Evolutionary conservation across 768 basidiomycete species (phyloP).

Genomic region (Suillus discolor): DNA sequence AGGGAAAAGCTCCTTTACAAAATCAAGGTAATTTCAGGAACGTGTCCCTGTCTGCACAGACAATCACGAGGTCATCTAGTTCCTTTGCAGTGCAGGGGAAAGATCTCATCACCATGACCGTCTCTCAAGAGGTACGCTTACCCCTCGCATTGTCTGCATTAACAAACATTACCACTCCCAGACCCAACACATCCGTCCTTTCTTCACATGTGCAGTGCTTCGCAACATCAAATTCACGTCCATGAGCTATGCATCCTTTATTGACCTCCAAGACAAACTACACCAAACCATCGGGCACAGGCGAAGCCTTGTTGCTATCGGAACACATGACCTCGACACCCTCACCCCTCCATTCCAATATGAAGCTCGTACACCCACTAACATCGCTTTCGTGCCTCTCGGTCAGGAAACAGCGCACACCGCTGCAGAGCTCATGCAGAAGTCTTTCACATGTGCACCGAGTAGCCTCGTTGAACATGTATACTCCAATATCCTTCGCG

Average conservation of each 20-base stretch:
- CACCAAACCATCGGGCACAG: slow-evolving; percentile 94
- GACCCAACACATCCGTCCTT: slow-evolving; percentile 84
- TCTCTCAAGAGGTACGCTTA: slow-evolving; percentile 68
- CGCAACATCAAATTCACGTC: slow-evolving; percentile 89
- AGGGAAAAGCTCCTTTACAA: too few species aligned
- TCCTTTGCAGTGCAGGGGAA: too few species aligned
- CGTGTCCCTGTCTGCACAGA: too few species aligned
- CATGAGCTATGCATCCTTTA: slow-evolving; percentile 92
- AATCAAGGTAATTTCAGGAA: too few species aligned
- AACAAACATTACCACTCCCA: slow-evolving; percentile 30
- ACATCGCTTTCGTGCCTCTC: slow-evolving; percentile 91
- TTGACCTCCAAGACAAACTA: slow-evolving; percentile 98
- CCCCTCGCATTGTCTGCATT: slow-evolving; percentile 6
- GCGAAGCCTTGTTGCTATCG: slow-evolving; percentile 93
- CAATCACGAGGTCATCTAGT: too few species aligned
- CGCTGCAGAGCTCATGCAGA: slow-evolving; percentile 88
- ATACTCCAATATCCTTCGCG: slow-evolving; percentile 9
- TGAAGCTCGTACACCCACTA: slow-evolving; percentile 76
- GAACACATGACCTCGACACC: slow-evolving; percentile 96
- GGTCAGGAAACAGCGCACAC: slow-evolving; percentile 78
- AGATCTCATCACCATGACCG: slow-evolving; percentile 63
- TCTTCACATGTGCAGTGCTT: slow-evolving; percentile 88
- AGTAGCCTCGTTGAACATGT: neutral
- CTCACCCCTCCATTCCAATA: slow-evolving; percentile 87
- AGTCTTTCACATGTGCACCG: neutral